phyloP scores from a whole-genome alignment of 441 rosid genomes.

The Bruguiera hainesii region DNA sequence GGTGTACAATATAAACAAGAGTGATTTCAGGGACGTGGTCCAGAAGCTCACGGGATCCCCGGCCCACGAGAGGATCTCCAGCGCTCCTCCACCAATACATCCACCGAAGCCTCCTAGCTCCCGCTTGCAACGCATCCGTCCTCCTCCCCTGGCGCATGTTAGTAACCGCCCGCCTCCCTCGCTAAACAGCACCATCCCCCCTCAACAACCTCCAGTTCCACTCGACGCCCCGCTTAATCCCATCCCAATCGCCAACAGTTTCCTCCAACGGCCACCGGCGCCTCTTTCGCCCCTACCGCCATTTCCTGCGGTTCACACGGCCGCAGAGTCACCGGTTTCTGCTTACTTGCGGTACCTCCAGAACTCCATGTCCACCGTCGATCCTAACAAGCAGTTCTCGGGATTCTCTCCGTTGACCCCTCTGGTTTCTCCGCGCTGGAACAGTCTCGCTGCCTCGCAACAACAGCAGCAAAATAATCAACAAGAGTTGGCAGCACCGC shows the following conservation, averaged over 20 bases:
- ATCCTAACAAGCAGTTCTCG: constrained; percentile 45
- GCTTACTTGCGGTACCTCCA: constrained; percentile 79
- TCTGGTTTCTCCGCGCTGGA: constrained; percentile 70
- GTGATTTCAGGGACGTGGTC: constrained; percentile 85
- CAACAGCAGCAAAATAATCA: neutral
- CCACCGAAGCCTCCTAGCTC: constrained; percentile 73
- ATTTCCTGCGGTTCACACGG: constrained; percentile 67
- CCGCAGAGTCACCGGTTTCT: constrained; percentile 87
- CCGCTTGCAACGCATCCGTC: constrained; percentile 86
- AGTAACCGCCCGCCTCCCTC: constrained; percentile 65
- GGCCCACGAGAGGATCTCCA: constrained; percentile 65
- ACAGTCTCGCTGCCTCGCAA: constrained; percentile 1
- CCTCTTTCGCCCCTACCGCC: constrained; percentile 84
- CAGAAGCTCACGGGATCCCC: constrained; percentile 95
- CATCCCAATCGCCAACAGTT: constrained; percentile 10
- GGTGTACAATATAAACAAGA: constrained; percentile 89
- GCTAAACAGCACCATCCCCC: constrained; percentile 37
- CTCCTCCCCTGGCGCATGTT: constrained; percentile 76
- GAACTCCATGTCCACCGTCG: constrained; percentile 37
- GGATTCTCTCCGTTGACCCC: constrained; percentile 61
- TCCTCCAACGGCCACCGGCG: constrained; percentile 37
- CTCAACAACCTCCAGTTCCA: neutral
- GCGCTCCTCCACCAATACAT: constrained; percentile 60
- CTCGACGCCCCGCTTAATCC: neutral
- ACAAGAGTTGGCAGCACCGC: constrained; percentile 16